A percentile compares a stretch with the other conserved stretches of the same genome.
Conservation (phyloP, 1,284 basidiomycete genomes). For the Bjerkandera adusta region DNA sequence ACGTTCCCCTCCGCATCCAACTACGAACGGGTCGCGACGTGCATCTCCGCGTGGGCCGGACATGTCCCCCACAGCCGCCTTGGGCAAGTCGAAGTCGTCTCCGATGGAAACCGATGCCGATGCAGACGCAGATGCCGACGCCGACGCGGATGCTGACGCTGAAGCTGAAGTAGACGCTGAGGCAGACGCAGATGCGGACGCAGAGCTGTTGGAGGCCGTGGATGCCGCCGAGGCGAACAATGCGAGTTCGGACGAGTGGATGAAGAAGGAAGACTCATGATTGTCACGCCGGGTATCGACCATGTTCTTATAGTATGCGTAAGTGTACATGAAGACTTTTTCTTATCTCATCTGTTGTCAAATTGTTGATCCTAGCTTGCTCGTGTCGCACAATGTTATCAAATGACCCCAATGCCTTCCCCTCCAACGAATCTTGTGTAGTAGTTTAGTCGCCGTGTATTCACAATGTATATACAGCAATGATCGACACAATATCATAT, state of each 20-base stretch:
- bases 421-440: too few species aligned
- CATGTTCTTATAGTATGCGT: too few species aligned
- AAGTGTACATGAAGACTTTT: too few species aligned
- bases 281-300: too few species aligned
- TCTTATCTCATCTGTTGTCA: too few species aligned
- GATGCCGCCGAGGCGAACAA: conserved; percentile 35
- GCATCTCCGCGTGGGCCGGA: conserved; percentile 22
- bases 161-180: conserved; percentile 24
- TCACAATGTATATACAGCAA: too few species aligned
- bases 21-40: not conserved
- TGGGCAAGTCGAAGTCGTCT: conserved; percentile 18
- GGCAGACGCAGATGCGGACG: conserved; percentile 29
- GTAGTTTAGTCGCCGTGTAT: too few species aligned
- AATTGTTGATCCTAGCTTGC: too few species aligned
- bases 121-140: conserved; percentile 26
- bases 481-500: too few species aligned
- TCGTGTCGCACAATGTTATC: too few species aligned
- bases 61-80: conserved; percentile 6
- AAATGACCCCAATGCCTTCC: too few species aligned
- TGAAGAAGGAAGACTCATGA: conserved; percentile 29
- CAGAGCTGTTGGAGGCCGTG: conserved; percentile 35
- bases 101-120: conserved; percentile 23
- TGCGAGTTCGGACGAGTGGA: conserved; percentile 25
- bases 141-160: conserved; percentile 27
- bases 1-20: not conserved